phyloP scores from a whole-genome alignment of 1,284 basidiomycete genomes.

The Athelia psychrophila region DNA sequence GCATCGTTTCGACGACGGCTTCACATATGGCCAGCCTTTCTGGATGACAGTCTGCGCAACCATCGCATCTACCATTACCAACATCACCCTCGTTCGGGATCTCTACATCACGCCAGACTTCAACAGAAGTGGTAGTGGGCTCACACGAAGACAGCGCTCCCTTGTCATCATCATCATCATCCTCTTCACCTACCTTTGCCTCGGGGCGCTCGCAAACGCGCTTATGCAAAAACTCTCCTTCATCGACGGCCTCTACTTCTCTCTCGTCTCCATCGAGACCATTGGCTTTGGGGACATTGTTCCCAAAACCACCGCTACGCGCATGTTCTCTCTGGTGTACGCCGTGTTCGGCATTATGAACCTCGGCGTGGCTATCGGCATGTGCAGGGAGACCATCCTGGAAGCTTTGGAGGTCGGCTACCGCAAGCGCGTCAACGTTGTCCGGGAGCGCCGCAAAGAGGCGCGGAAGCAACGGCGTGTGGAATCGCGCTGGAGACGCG shows the following conservation, averaged over 20 bases:
- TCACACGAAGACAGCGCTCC: constrained; percentile 78
- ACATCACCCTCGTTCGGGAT: constrained; percentile 68
- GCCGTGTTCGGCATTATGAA: constrained; percentile 58
- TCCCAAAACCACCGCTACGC: constrained; percentile 44
- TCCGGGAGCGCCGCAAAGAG: constrained; percentile 38
- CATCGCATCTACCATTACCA: constrained; percentile 63
- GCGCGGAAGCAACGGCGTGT: constrained; percentile 35
- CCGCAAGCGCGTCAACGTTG: constrained; percentile 43
- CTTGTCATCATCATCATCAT: constrained; percentile 77
- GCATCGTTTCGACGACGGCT: constrained; percentile 66
- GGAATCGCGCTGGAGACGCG: constrained; percentile 51
- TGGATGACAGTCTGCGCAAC: constrained; percentile 85
- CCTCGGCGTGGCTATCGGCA: constrained; percentile 62
- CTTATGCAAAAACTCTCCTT: constrained; percentile 60
- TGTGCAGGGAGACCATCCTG: constrained; percentile 68
- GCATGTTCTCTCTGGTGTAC: constrained; percentile 58
- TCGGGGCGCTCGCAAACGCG: constrained; percentile 62
- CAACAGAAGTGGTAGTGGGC: constrained; percentile 69
- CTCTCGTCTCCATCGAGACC: constrained; percentile 68
- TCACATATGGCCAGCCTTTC: constrained; percentile 71
- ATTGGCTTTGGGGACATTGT: constrained; percentile 81
- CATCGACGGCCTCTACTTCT: constrained; percentile 70
- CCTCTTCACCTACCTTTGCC: constrained; percentile 69
- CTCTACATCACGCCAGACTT: constrained; percentile 63
- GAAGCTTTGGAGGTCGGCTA: constrained; percentile 66